Evolutionary conservation across 1,284 basidiomycete genomes (phyloP).

Genomic region (Coniophora puteana): DNA sequence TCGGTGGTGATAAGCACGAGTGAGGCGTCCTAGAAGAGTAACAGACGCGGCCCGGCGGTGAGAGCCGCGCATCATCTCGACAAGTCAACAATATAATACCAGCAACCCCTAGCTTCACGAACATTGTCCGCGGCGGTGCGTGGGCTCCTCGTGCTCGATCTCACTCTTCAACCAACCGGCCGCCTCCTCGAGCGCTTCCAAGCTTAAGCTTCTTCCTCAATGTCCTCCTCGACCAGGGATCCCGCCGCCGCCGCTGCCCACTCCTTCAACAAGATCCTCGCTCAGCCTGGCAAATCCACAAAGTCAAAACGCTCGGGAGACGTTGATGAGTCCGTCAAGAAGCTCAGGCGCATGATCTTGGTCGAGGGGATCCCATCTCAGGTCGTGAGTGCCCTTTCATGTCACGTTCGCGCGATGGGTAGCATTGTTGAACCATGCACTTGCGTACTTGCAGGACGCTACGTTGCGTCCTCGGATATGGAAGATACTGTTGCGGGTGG

Average conservation of each 20-base stretch:
- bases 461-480: slow-evolving; percentile 80
- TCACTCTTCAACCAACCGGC: too few relatives aligned
- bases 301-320: slow-evolving; percentile 65
- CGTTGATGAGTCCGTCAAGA: slow-evolving; percentile 76
- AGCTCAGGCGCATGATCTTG: slow-evolving; percentile 78
- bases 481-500: slow-evolving; percentile 87
- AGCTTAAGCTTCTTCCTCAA: too few relatives aligned
- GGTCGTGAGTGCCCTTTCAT: slow-evolving; percentile 36
- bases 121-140: too few relatives aligned
- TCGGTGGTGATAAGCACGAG: not conserved
- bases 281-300: slow-evolving; percentile 61
- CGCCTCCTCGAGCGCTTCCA: too few relatives aligned
- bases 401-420: slow-evolving; percentile 1
- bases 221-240: slow-evolving; percentile 17
- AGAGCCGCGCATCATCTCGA: too few relatives aligned
- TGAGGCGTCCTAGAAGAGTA: too few relatives aligned
- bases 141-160: too few relatives aligned
- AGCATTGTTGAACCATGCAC: slow-evolving; percentile 5
- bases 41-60: slow-evolving; percentile 2
- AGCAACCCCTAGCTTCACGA: too few relatives aligned
- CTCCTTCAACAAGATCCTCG: slow-evolving; percentile 75
- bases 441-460: slow-evolving; percentile 48
- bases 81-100: too few relatives aligned
- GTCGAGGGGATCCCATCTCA: slow-evolving; percentile 84
- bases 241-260: slow-evolving; percentile 48